Evolutionary conservation across 2,329 filamentous ascomycete species (phyloP).

Genomic region (Diaporthe nobilis): DNA sequence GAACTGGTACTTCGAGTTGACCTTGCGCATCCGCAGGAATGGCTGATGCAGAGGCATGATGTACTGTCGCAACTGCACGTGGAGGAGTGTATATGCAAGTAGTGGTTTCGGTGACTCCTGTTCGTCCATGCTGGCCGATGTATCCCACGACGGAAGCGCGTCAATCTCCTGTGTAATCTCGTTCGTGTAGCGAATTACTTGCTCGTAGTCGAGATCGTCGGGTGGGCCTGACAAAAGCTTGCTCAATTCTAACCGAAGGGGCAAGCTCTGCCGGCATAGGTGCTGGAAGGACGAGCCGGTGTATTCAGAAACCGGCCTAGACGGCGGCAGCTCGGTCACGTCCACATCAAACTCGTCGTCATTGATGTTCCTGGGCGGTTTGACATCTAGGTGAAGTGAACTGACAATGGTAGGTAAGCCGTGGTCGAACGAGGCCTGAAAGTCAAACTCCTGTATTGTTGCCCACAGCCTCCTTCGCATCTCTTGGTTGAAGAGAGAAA

Average conservation of each 20-base stretch:
- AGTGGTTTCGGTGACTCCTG: constrained; percentile 63
- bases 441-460: constrained; percentile 73
- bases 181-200: constrained; percentile 73
- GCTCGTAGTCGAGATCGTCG: constrained; percentile 71
- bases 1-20: constrained; percentile 73
- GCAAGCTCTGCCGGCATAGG: constrained; percentile 68
- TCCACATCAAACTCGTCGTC: constrained; percentile 71
- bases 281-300: constrained; percentile 73
- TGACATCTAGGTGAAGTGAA: constrained; percentile 68
- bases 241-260: constrained; percentile 70
- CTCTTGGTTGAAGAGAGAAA: constrained; percentile 72
- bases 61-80: constrained; percentile 73
- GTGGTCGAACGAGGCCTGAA: constrained; percentile 74
- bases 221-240: constrained; percentile 68
- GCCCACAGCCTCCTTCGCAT: constrained; percentile 74
- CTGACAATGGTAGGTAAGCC: constrained; percentile 71
- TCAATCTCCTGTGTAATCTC: constrained; percentile 74
- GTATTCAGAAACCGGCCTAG: constrained; percentile 66
- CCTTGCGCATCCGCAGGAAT: constrained; percentile 71
- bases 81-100: constrained; percentile 71
- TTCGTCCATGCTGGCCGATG: constrained; percentile 53
- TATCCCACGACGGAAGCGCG: constrained; percentile 70
- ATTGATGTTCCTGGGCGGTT: constrained; percentile 70
- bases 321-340: constrained; percentile 64
- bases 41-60: constrained; percentile 74